Conservation (phyloP, 495 filamentous ascomycete species). For the Hyphodiscus hymeniophilus region DNA sequence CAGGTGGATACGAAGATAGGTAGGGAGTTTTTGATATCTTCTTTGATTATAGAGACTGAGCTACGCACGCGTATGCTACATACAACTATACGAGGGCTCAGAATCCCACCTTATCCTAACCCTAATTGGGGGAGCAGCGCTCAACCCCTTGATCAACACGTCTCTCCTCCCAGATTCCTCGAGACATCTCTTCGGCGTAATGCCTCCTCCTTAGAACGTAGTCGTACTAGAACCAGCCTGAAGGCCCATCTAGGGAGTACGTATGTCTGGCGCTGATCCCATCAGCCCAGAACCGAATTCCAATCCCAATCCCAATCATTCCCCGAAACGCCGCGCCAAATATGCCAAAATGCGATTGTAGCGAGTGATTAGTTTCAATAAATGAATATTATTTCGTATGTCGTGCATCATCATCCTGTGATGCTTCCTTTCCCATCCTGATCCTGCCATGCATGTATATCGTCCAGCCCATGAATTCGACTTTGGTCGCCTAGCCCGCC, state of each 20-base stretch:
- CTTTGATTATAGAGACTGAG: neutral
- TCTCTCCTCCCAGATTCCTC: slow-evolving; percentile 18
- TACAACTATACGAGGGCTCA: neutral
- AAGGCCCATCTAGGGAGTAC: slow-evolving; percentile 15
- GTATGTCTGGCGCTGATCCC: neutral
- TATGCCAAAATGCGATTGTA: slow-evolving; percentile 7
- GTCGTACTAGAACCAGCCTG: slow-evolving; percentile 12
- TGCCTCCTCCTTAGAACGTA: slow-evolving; percentile 5
- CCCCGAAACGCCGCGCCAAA: slow-evolving; percentile 19
- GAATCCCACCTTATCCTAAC: neutral
- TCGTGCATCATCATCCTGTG: slow-evolving; percentile 5
- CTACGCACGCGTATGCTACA: slow-evolving; percentile 1
- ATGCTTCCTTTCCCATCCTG: neutral
- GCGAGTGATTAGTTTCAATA: neutral
- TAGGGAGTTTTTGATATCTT: neutral
- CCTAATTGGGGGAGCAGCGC: slow-evolving; percentile 12
- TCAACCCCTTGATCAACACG: slow-evolving; percentile 7
- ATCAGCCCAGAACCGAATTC: neutral
- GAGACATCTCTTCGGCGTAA: slow-evolving; percentile 1
- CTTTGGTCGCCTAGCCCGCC: neutral
- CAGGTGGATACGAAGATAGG: too few species aligned
- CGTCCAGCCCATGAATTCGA: neutral
- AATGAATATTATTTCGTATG: slow-evolving; percentile 9
- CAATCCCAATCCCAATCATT: slow-evolving; percentile 3
- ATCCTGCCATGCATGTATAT: slow-evolving; percentile 2